A percentile compares a stretch with the other conserved stretches of the same genome.
Conservation (phyloP, 805 yeast species). For the Spathaspora sp. region DNA sequence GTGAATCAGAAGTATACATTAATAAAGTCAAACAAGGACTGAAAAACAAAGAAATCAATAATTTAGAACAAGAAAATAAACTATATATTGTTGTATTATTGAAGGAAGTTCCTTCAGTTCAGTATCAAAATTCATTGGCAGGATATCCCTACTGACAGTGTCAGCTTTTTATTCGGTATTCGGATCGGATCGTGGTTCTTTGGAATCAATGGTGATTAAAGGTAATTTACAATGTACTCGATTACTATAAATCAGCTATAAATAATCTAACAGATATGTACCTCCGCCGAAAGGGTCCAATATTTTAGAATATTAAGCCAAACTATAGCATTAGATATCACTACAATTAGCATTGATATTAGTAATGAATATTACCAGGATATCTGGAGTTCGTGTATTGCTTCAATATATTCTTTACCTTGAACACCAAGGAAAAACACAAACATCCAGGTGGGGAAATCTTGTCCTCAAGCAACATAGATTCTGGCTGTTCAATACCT, state of each 20-base stretch:
- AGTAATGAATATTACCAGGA: constrained; percentile 5
- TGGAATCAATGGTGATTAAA: constrained; percentile 2
- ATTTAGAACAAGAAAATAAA: constrained; percentile 33
- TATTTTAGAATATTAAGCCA: constrained; percentile 21
- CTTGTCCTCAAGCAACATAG: background rate
- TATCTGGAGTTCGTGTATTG: background rate
- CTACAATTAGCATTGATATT: background rate
- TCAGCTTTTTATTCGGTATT: background rate
- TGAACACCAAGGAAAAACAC: constrained; percentile 27
- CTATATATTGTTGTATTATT: constrained; percentile 3
- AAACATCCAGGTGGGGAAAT: constrained; percentile 8
- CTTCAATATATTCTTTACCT: constrained; percentile 26
- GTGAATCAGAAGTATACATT: constrained; percentile 35
- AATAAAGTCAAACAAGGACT: constrained; percentile 35
- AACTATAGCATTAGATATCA: constrained; percentile 16
- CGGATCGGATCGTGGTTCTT: background rate
- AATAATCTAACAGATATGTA: constrained; percentile 27
- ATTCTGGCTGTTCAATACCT: background rate
- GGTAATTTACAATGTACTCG: constrained; percentile 7
- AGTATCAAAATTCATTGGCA: constrained; percentile 4
- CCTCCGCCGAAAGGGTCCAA: constrained; percentile 38
- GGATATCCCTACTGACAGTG: background rate
- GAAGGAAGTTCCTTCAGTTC: constrained; percentile 4
- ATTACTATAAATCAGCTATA: constrained; percentile 14
- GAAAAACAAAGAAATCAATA: constrained; percentile 38